These are phyloP conservation scores for Fusarium algeriense DNA, from an alignment of 2,329 filamentous ascomycete genomes.

Conservation along the genomic window DNA sequence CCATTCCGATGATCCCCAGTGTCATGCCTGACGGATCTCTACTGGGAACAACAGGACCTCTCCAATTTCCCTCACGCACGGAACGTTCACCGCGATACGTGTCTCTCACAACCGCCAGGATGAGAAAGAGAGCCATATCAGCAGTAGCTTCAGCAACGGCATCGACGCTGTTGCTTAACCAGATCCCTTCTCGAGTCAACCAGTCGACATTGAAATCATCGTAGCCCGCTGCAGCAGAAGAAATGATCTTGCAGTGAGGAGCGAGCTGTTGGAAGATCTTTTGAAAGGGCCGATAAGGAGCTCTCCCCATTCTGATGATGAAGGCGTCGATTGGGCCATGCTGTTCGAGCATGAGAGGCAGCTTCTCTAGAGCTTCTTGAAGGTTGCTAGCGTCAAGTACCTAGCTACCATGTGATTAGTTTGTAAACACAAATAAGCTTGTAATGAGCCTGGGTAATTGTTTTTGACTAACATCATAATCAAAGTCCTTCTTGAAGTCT, in stretches of 20 bases:
- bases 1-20: conserved; percentile 63
- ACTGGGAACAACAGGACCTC: conserved; percentile 49
- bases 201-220: conserved; percentile 61
- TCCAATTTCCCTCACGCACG: conserved; percentile 55
- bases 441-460: too few relatives aligned
- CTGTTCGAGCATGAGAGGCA: conserved; percentile 53
- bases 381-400: conserved; percentile 53
- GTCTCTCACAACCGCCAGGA: conserved; percentile 58
- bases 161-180: conserved; percentile 67
- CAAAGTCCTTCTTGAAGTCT: conserved; percentile 54
- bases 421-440: rapidly evolving
- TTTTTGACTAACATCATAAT: conserved; percentile 50
- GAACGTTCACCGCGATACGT: conserved; percentile 55
- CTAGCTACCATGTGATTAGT: conserved; percentile 3
- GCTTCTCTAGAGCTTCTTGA: conserved; percentile 50
- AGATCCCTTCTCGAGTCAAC: conserved; percentile 58
- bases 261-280: conserved; percentile 57
- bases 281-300: conserved; percentile 63
- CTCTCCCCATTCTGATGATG: conserved; percentile 63
- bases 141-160: conserved; percentile 66
- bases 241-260: conserved; percentile 59
- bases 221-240: conserved; percentile 61
- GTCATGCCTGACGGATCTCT: conserved; percentile 59
- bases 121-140: conserved; percentile 59
- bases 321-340: conserved; percentile 61